phyloP scores from a whole-genome alignment of 768 basidiomycete genomes.

The Xerocomellus amylosporus region DNA sequence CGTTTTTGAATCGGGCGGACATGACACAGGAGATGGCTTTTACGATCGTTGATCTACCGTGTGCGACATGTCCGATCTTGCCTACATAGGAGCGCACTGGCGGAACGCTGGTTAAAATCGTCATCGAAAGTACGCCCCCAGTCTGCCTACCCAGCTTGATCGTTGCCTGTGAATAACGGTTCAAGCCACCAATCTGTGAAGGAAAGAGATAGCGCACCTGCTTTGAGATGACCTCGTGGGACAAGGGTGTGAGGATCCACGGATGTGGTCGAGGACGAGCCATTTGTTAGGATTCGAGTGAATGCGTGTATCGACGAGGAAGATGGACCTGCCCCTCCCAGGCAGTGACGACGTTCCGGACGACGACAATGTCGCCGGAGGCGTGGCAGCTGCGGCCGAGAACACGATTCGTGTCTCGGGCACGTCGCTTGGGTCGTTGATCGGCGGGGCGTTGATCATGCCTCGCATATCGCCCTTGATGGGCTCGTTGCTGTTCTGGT shows the following conservation, averaged over 20 bases:
- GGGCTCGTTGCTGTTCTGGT: conserved; percentile 55
- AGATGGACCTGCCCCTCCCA: conserved; percentile 9
- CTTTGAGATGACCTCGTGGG: conserved; percentile 88
- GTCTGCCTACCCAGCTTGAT: conserved; percentile 75
- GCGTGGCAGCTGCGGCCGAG: conserved; percentile 52
- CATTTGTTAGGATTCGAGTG: conserved; percentile 28
- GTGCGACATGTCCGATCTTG: conserved; percentile 98
- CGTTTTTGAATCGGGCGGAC: conserved; percentile 99
- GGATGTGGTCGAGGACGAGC: conserved; percentile 68
- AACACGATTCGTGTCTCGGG: conserved; percentile 57
- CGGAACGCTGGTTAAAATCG: conserved; percentile 5
- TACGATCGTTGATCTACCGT: conserved; percentile 94
- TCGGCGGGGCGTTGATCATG: conserved; percentile 68
- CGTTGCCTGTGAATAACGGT: conserved; percentile 63
- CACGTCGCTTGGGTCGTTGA: conserved; percentile 58
- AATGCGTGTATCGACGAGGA: conserved; percentile 36
- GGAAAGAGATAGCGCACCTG: conserved; percentile 51
- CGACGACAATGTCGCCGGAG: conserved; percentile 15
- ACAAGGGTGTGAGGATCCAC: conserved; percentile 80
- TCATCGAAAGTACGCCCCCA: neutral
- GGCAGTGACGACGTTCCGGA: conserved; percentile 8
- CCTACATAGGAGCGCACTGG: conserved; percentile 48
- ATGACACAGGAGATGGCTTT: conserved; percentile 98
- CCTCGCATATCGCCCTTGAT: conserved; percentile 65
- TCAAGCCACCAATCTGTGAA: neutral